These are phyloP conservation scores for Fusarium luffae DNA, from an alignment of 2,329 filamentous ascomycete genomes.

Conservation along the genomic window DNA sequence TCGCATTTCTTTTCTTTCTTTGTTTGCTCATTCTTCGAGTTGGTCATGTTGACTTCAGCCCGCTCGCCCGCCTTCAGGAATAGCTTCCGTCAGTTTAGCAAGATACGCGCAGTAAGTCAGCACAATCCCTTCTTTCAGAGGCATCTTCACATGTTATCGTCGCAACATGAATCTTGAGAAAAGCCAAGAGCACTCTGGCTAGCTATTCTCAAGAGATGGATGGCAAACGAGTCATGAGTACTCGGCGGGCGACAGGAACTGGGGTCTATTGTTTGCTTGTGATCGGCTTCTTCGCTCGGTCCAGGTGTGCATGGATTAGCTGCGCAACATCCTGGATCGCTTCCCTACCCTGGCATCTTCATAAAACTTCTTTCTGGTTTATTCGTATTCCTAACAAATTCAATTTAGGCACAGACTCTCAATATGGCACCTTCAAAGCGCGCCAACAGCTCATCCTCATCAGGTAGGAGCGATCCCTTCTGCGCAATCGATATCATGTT, in stretches of 20 bases:
- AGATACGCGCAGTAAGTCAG: slow-evolving; percentile 44
- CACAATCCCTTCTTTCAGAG: neutral
- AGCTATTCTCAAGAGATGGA: neutral
- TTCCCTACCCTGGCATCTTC: neutral
- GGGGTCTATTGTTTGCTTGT: slow-evolving; percentile 24
- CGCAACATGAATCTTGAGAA: neutral
- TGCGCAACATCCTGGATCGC: neutral
- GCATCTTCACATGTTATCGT: slow-evolving; percentile 6
- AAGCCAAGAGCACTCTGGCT: neutral
- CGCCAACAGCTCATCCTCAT: slow-evolving; percentile 66
- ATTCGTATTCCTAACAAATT: slow-evolving; percentile 16
- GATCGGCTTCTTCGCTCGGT: slow-evolving; percentile 23
- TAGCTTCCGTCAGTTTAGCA: slow-evolving; percentile 48
- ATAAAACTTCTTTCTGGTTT: neutral
- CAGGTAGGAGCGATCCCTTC: slow-evolving; percentile 53
- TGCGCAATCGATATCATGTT: neutral
- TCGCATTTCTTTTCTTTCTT: slow-evolving; percentile 5
- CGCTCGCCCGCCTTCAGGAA: slow-evolving; percentile 51
- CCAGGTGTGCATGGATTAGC: slow-evolving; percentile 1
- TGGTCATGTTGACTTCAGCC: slow-evolving; percentile 52
- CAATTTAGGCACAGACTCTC: slow-evolving; percentile 39
- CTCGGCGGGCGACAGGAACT: slow-evolving; percentile 21
- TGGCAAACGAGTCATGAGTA: slow-evolving; percentile 26
- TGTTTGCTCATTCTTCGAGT: slow-evolving; percentile 17
- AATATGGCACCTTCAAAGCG: slow-evolving; percentile 65